Conservation (phyloP, 2,329 filamentous ascomycete species). For the Emmonsiellopsis sp. region DNA sequence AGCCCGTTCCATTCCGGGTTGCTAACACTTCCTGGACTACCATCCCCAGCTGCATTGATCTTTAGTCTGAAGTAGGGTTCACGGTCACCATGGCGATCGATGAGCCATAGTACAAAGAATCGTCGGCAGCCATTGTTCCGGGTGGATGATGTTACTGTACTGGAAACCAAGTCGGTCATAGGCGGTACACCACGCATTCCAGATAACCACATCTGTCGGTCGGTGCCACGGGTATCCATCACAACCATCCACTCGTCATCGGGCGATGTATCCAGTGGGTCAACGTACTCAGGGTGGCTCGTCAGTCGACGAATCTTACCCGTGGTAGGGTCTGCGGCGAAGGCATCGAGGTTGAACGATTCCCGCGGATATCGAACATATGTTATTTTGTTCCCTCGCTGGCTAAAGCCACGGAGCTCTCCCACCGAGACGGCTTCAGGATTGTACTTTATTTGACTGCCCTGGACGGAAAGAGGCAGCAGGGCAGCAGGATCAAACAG, state of each 20-base stretch:
- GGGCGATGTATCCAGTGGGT: constrained; percentile 34
- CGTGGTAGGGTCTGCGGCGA: constrained; percentile 31
- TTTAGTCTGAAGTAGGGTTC: constrained; percentile 36
- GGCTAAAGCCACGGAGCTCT: constrained; percentile 38
- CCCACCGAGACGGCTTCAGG: constrained; percentile 27
- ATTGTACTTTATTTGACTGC: constrained; percentile 22
- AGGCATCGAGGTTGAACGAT: constrained; percentile 38
- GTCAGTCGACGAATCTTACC: constrained; percentile 35
- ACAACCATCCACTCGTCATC: constrained; percentile 36
- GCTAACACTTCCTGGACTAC: constrained; percentile 27
- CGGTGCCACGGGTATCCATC: constrained; percentile 35
- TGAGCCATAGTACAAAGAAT: constrained; percentile 39
- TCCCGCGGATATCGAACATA: constrained; percentile 34
- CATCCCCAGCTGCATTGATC: constrained; percentile 31
- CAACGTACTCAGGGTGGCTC: constrained; percentile 35
- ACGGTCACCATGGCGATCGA: constrained; percentile 38
- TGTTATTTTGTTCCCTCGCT: constrained; percentile 31
- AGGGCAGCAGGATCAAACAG: constrained; percentile 20
- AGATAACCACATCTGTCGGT: constrained; percentile 35
- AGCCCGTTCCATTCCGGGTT: constrained; percentile 41
- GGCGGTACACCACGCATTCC: constrained; percentile 35
- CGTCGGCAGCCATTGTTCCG: constrained; percentile 38
- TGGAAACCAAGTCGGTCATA: constrained; percentile 29
- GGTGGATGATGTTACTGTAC: constrained; percentile 27
- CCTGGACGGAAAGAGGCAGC: constrained; percentile 15